phyloP scores from a whole-genome alignment of 2,329 filamentous ascomycete genomes.

The Ascochyta clinopodiicola region DNA sequence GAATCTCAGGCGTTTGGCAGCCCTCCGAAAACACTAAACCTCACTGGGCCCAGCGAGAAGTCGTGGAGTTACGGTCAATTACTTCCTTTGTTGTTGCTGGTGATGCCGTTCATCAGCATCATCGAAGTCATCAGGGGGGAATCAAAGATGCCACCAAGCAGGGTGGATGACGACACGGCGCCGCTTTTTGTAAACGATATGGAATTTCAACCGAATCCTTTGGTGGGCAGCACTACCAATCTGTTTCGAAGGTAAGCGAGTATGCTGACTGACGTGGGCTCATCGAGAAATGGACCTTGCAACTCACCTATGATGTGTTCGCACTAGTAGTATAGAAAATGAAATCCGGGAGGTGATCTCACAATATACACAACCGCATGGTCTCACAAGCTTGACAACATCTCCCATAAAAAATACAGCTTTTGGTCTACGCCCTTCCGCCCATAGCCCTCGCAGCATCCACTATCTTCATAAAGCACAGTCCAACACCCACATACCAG shows the following conservation, averaged over 20 bases:
- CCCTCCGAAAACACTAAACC: conserved; percentile 53
- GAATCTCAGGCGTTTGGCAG: conserved; percentile 67
- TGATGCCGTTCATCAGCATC: conserved; percentile 65
- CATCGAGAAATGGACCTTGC: too few species aligned
- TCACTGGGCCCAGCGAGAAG: conserved; percentile 62
- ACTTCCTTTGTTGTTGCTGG: conserved; percentile 64
- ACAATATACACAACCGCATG: neutral
- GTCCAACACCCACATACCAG: conserved; percentile 24
- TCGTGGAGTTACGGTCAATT: conserved; percentile 70
- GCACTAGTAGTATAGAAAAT: too few species aligned
- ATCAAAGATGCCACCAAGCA: conserved; percentile 52
- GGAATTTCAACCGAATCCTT: conserved; percentile 58
- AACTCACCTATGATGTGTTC: too few species aligned
- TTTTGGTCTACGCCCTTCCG: neutral
- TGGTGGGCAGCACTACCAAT: conserved; percentile 42
- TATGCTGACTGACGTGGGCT: neutral
- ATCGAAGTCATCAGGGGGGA: conserved; percentile 66
- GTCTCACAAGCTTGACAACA: neutral
- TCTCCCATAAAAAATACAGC: neutral
- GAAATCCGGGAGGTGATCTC: neutral
- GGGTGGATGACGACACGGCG: conserved; percentile 50
- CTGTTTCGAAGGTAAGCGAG: conserved; percentile 26
- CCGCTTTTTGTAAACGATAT: conserved; percentile 49
- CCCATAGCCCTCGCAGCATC: conserved; percentile 33
- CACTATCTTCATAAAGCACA: conserved; percentile 34